A percentile compares a stretch with the other conserved stretches of the same genome.
These are phyloP conservation scores for Talaromyces sp. DNA, from an alignment of 2,329 filamentous ascomycete genomes.

Conservation along the genomic window DNA sequence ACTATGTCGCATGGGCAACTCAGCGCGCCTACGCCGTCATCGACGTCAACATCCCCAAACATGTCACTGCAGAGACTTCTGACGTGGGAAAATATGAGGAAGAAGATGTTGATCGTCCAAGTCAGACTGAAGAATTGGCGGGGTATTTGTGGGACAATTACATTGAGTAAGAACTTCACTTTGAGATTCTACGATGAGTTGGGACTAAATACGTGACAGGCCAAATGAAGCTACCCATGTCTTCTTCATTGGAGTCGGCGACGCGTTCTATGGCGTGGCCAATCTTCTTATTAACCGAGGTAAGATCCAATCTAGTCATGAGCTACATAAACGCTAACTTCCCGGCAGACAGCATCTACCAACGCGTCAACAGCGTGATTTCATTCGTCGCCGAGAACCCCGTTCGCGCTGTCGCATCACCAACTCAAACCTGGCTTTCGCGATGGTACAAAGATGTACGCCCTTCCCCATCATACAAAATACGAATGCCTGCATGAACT, in stretches of 20 bases:
- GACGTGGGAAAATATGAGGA: constrained; percentile 42
- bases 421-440: constrained; percentile 64
- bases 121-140: constrained; percentile 65
- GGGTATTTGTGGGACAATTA: constrained; percentile 97
- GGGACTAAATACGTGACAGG: constrained; percentile 33
- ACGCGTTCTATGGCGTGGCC: constrained; percentile 79
- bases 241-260: constrained; percentile 84
- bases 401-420: constrained; percentile 75
- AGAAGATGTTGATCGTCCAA: constrained; percentile 50
- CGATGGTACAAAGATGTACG: constrained; percentile 73
- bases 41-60: constrained; percentile 84
- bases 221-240: constrained; percentile 67
- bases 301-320: constrained; percentile 29
- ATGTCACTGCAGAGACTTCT: constrained; percentile 56
- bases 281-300: constrained; percentile 74
- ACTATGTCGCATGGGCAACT: constrained; percentile 81
- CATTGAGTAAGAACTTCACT: constrained; percentile 60
- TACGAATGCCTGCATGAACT: neutral
- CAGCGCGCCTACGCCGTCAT: constrained; percentile 77
- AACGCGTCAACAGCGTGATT: constrained; percentile 67
- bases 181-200: neutral
- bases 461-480: constrained; percentile 12
- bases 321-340: neutral
- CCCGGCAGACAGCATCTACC: constrained; percentile 56
- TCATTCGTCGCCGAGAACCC: constrained; percentile 75